These are phyloP conservation scores for Yarrowia sp. DNA, from an alignment of 805 yeast genomes.

Conservation along the genomic window DNA sequence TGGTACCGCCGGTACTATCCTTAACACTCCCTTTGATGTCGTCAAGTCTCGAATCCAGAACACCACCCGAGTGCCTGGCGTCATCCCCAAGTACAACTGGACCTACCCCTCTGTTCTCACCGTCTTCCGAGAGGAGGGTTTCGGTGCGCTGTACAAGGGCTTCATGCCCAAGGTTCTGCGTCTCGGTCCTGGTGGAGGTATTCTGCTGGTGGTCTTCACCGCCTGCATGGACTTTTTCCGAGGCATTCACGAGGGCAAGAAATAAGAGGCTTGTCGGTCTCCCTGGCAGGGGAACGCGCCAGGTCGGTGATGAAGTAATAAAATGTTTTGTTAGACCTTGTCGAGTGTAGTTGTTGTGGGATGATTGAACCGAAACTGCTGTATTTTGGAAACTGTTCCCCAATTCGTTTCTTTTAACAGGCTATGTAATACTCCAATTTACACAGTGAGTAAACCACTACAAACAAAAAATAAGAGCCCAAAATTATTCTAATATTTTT, in stretches of 20 bases:
- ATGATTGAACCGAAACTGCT: too few species aligned
- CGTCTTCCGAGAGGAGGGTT: slow-evolving; percentile 88
- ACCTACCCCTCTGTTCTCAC: slow-evolving; percentile 72
- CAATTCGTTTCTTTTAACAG: too few species aligned
- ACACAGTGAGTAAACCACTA: too few species aligned
- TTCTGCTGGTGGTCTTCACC: slow-evolving; percentile 93
- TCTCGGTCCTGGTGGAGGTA: slow-evolving; percentile 99
- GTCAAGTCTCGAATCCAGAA: slow-evolving; percentile 95
- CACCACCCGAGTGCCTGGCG: slow-evolving; percentile 63
- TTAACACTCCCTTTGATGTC: slow-evolving; percentile 94
- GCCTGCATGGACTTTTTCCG: slow-evolving; percentile 88
- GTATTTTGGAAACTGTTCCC: too few species aligned
- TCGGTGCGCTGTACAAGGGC: slow-evolving; percentile 88
- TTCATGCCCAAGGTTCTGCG: slow-evolving; percentile 95
- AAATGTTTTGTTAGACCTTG: too few species aligned
- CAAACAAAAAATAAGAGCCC: too few species aligned
- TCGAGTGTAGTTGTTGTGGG: too few species aligned
- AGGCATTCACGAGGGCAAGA: slow-evolving; percentile 28
- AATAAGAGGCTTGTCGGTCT: background rate
- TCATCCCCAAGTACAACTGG: slow-evolving; percentile 87
- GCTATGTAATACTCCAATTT: too few species aligned
- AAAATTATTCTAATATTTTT: too few species aligned
- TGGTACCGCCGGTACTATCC: slow-evolving; percentile 93
- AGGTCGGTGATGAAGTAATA: background rate
- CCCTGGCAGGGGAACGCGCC: too few species aligned